These are phyloP conservation scores for Nemania serpens DNA, from an alignment of 2,329 filamentous ascomycete genomes.

Conservation along the genomic window DNA sequence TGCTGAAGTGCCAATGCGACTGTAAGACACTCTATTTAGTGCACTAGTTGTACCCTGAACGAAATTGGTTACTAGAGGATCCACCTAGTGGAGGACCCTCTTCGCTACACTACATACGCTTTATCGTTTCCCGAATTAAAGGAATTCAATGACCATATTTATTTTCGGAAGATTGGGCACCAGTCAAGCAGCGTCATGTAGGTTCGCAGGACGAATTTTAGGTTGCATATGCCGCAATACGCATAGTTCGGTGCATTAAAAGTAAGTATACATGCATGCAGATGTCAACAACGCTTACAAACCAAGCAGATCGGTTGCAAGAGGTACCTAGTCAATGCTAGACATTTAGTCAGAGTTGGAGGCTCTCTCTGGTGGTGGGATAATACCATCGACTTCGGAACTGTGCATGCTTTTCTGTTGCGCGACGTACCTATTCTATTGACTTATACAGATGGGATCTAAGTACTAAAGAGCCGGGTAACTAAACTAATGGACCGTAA, in stretches of 20 bases:
- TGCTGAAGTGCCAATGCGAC: too few species aligned
- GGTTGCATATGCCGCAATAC: conserved; percentile 41
- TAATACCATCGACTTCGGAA: conserved; percentile 6
- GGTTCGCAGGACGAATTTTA: conserved; percentile 39
- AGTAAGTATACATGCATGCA: conserved; percentile 28
- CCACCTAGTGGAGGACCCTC: too few species aligned
- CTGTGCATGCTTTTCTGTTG: background rate
- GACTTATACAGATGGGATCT: too few species aligned
- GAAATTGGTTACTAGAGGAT: too few species aligned
- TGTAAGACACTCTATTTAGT: too few species aligned
- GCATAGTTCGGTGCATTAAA: conserved; percentile 24
- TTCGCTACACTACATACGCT: too few species aligned
- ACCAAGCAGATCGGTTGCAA: conserved; percentile 25
- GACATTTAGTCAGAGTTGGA: conserved; percentile 19
- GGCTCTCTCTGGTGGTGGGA: conserved; percentile 33
- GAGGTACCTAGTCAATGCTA: background rate
- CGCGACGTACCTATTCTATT: background rate
- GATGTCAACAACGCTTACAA: conserved; percentile 18
- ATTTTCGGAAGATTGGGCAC: background rate
- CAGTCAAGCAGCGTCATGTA: conserved; percentile 26
- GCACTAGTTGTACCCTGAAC: too few species aligned
- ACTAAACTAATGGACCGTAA: background rate
- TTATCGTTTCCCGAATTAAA: background rate
- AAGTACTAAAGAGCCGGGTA: too few species aligned
- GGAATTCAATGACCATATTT: background rate